phyloP scores from a whole-genome alignment of 2,329 filamentous ascomycete species.

The Ophiostoma novo-ulmi region DNA sequence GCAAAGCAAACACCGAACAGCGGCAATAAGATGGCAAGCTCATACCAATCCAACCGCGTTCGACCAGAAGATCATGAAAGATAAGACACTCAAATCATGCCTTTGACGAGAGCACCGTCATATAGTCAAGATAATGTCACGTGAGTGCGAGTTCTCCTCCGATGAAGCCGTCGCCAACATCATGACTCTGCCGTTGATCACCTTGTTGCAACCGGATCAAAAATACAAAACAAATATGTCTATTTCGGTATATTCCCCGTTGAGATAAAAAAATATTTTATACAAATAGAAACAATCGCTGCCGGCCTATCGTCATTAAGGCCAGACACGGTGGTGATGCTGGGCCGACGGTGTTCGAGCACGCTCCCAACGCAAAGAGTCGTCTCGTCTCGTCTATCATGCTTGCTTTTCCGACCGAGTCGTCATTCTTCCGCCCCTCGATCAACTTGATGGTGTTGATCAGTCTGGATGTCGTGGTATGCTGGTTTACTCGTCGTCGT shows the following conservation, averaged over 20 bases:
- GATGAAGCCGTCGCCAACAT: not conserved
- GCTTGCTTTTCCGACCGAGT: not conserved
- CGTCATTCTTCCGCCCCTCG: not conserved
- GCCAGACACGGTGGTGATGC: constrained; percentile 14
- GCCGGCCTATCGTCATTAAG: constrained; percentile 9
- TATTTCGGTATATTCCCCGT: constrained; percentile 12
- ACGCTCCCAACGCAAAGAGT: constrained; percentile 16
- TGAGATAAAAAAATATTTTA: constrained; percentile 10
- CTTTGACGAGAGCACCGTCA: not conserved
- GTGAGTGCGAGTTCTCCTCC: not conserved
- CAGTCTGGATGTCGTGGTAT: not conserved
- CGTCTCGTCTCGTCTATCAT: constrained; percentile 10
- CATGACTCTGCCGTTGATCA: not conserved
- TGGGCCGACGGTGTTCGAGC: not conserved
- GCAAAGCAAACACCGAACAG: not conserved
- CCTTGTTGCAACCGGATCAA: not conserved
- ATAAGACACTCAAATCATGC: not conserved
- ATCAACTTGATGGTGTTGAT: too few relatives aligned
- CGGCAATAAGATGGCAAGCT: not conserved
- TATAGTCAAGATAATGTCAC: not conserved
- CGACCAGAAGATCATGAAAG: not conserved
- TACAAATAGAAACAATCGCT: constrained; percentile 17
- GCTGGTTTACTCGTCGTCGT: constrained; percentile 54
- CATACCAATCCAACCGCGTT: not conserved
- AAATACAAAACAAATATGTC: constrained; percentile 1